Evolutionary conservation across 176 grass and related monocot genomes (phyloP).

Genomic region (Raddia guianensis): DNA sequence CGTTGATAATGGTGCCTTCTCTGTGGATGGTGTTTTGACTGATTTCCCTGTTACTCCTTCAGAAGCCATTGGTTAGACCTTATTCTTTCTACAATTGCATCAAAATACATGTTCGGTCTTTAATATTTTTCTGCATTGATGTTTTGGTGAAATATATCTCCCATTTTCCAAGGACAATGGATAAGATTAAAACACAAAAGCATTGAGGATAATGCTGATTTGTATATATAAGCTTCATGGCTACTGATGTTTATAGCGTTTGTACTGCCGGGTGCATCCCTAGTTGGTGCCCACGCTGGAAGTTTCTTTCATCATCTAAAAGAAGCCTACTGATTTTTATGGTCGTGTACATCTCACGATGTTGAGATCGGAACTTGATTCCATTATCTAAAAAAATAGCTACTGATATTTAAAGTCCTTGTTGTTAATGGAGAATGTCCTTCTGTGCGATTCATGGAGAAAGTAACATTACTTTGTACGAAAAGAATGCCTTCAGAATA

Average conservation of each 20-base stretch:
- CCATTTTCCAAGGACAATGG: background rate
- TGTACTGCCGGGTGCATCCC: too few species aligned
- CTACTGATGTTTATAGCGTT: background rate
- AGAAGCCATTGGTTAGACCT: conserved; percentile 64
- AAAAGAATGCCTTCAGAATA: background rate
- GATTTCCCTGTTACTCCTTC: conserved; percentile 85
- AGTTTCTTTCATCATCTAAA: too few species aligned
- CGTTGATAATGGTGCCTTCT: conserved; percentile 83
- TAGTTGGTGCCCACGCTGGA: too few species aligned
- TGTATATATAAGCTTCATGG: background rate
- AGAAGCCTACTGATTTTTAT: too few species aligned
- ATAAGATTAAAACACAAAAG: background rate
- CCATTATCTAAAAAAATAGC: too few species aligned
- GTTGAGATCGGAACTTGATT: too few species aligned
- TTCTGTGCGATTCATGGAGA: background rate
- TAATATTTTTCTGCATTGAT: background rate
- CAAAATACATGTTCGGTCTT: background rate
- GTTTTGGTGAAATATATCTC: conserved; percentile 7
- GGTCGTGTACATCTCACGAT: too few species aligned
- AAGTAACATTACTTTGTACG: background rate
- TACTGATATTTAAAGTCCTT: background rate
- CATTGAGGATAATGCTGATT: background rate
- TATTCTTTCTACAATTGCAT: background rate
- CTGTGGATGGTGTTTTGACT: conserved; percentile 90
- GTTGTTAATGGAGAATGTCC: background rate